Conservation (phyloP, 352 stramenopile species). For the Halophytophthora polymorphica region DNA sequence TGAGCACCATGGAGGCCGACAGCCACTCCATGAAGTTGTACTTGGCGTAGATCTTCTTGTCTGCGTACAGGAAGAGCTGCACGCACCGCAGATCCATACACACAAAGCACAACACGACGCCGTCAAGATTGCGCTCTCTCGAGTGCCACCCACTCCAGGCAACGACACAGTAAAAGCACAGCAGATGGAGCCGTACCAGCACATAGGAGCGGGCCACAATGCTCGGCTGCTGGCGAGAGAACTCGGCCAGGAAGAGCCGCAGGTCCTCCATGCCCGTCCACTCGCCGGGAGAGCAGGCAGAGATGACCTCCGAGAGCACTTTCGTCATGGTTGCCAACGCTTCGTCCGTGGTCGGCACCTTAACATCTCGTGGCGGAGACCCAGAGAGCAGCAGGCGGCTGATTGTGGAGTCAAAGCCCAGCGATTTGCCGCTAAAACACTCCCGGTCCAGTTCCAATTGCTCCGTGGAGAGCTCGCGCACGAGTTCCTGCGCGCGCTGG, state of each 20-base stretch:
- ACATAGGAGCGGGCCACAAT: conserved; percentile 82
- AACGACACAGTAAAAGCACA: no score
- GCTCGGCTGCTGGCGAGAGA: conserved; percentile 60
- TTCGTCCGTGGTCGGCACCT: conserved; percentile 53
- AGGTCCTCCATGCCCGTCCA: conserved; percentile 83
- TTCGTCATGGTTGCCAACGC: conserved; percentile 46
- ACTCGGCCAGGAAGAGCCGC: conserved; percentile 71
- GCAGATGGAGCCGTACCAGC: conserved; percentile 40
- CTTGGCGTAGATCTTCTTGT: conserved; percentile 83
- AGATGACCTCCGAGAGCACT: conserved; percentile 53
- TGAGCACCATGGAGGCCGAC: conserved; percentile 75
- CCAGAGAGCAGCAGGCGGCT: conserved; percentile 68
- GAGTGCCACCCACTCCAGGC: no score
- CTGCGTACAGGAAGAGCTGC: conserved; percentile 80
- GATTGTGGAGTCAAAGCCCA: conserved; percentile 77
- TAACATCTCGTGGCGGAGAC: conserved; percentile 69
- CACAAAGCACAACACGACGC: conserved; percentile 5
- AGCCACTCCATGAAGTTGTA: conserved; percentile 87
- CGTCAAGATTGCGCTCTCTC: no score
- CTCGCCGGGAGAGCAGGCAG: conserved; percentile 50
- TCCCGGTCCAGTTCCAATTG: conserved; percentile 62
- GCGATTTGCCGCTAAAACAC: conserved; percentile 60
- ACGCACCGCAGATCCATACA: conserved; percentile 6
- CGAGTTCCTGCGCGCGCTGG: conserved; percentile 32
- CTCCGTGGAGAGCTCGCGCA: conserved; percentile 49